A percentile compares a stretch with the other conserved stretches of the same genome.
Conservation (phyloP, 2,329 filamentous ascomycete genomes). For the Teratosphaeria epicoccoides region DNA sequence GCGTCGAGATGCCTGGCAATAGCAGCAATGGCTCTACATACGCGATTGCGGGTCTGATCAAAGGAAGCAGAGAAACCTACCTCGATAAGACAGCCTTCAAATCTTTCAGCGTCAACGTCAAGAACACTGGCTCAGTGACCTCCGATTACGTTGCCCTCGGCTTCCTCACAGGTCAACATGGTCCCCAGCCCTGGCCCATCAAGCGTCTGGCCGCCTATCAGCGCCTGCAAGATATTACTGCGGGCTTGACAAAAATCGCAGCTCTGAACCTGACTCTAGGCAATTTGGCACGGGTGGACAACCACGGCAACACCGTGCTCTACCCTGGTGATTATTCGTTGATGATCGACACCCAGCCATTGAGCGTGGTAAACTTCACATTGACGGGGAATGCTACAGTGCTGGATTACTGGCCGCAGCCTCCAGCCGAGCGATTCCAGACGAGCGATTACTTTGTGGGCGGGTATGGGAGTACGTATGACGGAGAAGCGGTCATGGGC, state of each 20-base stretch:
- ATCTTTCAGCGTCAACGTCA: slow-evolving; percentile 27
- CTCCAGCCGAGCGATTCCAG: slow-evolving; percentile 1
- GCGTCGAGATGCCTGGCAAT: not conserved
- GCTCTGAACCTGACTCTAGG: slow-evolving; percentile 30
- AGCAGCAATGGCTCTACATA: slow-evolving; percentile 9
- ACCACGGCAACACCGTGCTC: slow-evolving; percentile 29
- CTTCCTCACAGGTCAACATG: slow-evolving; percentile 29
- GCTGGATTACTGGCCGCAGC: slow-evolving; percentile 4
- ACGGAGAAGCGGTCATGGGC: not conserved
- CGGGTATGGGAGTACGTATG: slow-evolving; percentile 4
- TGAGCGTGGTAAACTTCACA: slow-evolving; percentile 17
- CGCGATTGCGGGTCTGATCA: slow-evolving; percentile 28
- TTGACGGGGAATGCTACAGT: slow-evolving; percentile 6
- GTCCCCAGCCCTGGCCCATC: slow-evolving; percentile 31
- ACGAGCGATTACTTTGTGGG: slow-evolving; percentile 4
- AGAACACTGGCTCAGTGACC: slow-evolving; percentile 26
- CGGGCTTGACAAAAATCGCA: slow-evolving; percentile 13
- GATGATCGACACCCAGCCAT: slow-evolving; percentile 31
- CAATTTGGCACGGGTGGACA: slow-evolving; percentile 29
- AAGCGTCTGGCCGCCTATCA: slow-evolving; percentile 30
- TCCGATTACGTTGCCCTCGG: slow-evolving; percentile 35
- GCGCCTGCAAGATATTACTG: slow-evolving; percentile 10
- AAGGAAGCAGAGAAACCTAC: slow-evolving; percentile 16
- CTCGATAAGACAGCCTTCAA: slow-evolving; percentile 29
- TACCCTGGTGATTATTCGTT: slow-evolving; percentile 34